phyloP scores from a whole-genome alignment of 306 rosid genomes.

The Oxytropis ochrocephala region DNA sequence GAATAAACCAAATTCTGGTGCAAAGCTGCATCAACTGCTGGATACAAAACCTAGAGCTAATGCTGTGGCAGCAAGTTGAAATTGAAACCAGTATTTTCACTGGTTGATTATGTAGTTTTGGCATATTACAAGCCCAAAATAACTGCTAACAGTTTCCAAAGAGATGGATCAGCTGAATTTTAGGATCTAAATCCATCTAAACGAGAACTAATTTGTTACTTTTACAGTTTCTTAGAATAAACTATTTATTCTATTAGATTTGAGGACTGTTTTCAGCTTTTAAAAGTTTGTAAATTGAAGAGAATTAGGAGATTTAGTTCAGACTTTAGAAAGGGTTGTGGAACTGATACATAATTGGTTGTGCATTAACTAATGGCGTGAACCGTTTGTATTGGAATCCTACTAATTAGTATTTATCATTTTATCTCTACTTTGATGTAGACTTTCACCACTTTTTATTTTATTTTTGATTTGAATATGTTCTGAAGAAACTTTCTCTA shows the following conservation, averaged over 20 bases:
- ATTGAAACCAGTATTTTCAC: constrained; percentile 23
- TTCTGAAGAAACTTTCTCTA: too few relatives aligned
- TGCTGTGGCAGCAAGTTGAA: constrained; percentile 81
- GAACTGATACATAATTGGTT: constrained; percentile 24
- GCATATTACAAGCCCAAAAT: constrained; percentile 91
- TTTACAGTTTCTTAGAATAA: constrained; percentile 30
- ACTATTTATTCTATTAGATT: constrained; percentile 25
- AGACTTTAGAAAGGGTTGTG: constrained; percentile 17
- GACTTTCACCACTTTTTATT: too few relatives aligned
- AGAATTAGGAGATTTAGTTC: constrained; percentile 29
- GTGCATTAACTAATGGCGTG: constrained; percentile 24
- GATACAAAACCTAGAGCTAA: constrained; percentile 77
- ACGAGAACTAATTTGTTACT: constrained; percentile 44
- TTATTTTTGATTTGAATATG: too few relatives aligned
- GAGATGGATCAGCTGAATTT: constrained; percentile 35
- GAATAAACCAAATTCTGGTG: constrained; percentile 56
- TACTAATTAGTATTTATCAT: too few relatives aligned
- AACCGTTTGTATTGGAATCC: not conserved
- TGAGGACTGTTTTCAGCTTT: constrained; percentile 33
- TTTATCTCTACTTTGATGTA: too few relatives aligned
- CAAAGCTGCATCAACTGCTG: constrained; percentile 85
- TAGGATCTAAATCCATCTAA: constrained; percentile 35
- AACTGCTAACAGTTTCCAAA: constrained; percentile 64
- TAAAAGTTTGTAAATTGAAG: constrained; percentile 55
- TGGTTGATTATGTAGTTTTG: constrained; percentile 73